Evolutionary conservation across 2,329 filamentous ascomycete genomes (phyloP).

Genomic region (Scolecobasidium constrictum): DNA sequence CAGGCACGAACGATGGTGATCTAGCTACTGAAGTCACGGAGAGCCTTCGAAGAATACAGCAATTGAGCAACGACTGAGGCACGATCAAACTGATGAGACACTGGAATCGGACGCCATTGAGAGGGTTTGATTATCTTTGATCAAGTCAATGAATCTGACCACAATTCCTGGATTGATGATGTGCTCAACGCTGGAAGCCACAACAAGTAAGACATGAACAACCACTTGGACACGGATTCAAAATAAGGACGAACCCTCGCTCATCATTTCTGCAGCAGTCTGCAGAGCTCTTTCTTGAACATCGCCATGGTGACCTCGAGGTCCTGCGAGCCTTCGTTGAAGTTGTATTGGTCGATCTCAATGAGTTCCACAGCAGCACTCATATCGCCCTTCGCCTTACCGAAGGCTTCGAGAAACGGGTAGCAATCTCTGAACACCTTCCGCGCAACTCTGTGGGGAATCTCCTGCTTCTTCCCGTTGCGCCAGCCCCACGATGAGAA

Average conservation of each 20-base stretch:
- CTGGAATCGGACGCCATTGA: no score
- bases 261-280: conserved; percentile 4
- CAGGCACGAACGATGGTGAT: conserved; percentile 43
- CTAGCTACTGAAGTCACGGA: conserved; percentile 57
- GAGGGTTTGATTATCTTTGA: no score
- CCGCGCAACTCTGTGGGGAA: conserved; percentile 1
- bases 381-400: conserved; percentile 2
- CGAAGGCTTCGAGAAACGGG: conserved; percentile 7
- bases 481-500: conserved; percentile 4
- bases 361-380: conserved; percentile 7
- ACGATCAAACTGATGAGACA: no score
- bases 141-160: no score
- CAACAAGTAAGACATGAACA: no score
- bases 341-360: conserved; percentile 3
- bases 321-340: background rate
- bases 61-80: conserved; percentile 37
- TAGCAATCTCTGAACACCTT: conserved; percentile 8
- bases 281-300: conserved; percentile 3
- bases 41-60: conserved; percentile 53
- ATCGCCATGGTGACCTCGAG: background rate
- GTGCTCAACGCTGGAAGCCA: no score
- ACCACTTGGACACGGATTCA: no score
- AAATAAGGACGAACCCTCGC: no score
- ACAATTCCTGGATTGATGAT: no score
- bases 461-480: background rate